Conservation (phyloP, 495 filamentous ascomycete genomes). For the Platismatia glauca region DNA sequence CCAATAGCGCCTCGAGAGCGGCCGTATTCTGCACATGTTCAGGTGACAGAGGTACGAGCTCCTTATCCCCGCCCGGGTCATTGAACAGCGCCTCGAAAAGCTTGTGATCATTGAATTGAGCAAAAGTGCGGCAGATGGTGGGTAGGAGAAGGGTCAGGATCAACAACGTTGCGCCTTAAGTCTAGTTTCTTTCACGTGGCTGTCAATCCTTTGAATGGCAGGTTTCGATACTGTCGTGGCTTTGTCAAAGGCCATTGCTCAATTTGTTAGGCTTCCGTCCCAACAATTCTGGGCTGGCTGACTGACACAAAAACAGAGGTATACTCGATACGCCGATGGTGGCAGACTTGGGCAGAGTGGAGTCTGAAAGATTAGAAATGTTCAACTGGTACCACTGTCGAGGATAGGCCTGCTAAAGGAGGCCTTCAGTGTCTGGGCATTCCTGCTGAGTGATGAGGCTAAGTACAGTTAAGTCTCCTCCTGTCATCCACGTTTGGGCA, state of each 20-base stretch:
- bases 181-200: not conserved
- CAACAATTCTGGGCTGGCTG: not conserved
- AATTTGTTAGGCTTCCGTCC: not conserved
- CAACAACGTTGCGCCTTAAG: constrained; percentile 4
- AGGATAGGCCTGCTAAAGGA: not conserved
- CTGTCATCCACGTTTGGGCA: not conserved
- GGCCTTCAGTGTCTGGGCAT: not conserved
- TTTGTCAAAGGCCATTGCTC: not conserved
- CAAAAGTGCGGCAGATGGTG: not conserved
- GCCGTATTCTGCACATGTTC: not conserved
- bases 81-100: not conserved
- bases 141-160: not conserved
- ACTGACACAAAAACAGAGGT: not conserved
- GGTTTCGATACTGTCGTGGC: not conserved
- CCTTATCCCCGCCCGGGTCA: not conserved
- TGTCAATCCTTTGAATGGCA: not conserved
- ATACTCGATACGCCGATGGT: not conserved
- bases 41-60: not conserved
- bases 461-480: not conserved
- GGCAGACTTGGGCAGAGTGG: not conserved
- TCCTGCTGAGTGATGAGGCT: not conserved
- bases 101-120: not conserved
- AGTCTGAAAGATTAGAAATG: not conserved
- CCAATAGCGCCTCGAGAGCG: not conserved
- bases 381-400: not conserved